These are phyloP conservation scores for Schizopora paradoxa DNA, from an alignment of 1,284 basidiomycete species.

Conservation along the genomic window DNA sequence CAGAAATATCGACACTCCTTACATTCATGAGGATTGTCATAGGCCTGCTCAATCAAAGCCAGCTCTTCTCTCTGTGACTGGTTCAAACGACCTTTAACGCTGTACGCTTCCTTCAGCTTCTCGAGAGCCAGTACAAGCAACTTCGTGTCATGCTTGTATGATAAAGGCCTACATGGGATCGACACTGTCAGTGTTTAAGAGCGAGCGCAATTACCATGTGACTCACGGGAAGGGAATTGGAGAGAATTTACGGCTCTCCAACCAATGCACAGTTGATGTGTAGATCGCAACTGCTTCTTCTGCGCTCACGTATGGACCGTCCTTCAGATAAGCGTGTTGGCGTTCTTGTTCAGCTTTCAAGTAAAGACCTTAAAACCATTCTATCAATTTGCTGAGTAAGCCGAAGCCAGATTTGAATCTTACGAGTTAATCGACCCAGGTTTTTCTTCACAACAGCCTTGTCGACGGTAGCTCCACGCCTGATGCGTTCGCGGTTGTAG, in stretches of 20 bases:
- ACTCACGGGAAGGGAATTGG: conserved; percentile 94
- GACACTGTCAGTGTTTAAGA: conserved; percentile 10
- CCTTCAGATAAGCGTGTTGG: conserved; percentile 95
- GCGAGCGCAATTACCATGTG: neutral
- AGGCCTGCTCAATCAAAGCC: conserved; percentile 94
- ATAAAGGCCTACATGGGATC: conserved; percentile 61
- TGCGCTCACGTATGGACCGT: conserved; percentile 94
- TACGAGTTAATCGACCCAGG: conserved; percentile 84
- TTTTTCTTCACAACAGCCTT: conserved; percentile 99
- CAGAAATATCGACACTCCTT: conserved; percentile 19
- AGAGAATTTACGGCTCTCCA: conserved; percentile 93
- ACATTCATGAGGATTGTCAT: conserved; percentile 92
- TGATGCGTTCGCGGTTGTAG: conserved; percentile 91
- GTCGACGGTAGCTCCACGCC: conserved; percentile 96
- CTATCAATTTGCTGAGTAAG: conserved; percentile 1
- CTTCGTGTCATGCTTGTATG: conserved; percentile 98
- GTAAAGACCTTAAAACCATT: too few species aligned
- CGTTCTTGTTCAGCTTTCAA: conserved; percentile 97
- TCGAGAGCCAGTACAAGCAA: conserved; percentile 91
- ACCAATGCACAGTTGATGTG: conserved; percentile 95
- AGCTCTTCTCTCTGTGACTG: conserved; percentile 96
- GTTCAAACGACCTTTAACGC: conserved; percentile 94
- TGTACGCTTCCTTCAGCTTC: conserved; percentile 96
- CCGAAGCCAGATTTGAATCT: conserved; percentile 27
- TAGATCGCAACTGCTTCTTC: conserved; percentile 98